Evolutionary conservation across 2,329 filamentous ascomycete species (phyloP).

Genomic region (Pestalotiopsis sp.): DNA sequence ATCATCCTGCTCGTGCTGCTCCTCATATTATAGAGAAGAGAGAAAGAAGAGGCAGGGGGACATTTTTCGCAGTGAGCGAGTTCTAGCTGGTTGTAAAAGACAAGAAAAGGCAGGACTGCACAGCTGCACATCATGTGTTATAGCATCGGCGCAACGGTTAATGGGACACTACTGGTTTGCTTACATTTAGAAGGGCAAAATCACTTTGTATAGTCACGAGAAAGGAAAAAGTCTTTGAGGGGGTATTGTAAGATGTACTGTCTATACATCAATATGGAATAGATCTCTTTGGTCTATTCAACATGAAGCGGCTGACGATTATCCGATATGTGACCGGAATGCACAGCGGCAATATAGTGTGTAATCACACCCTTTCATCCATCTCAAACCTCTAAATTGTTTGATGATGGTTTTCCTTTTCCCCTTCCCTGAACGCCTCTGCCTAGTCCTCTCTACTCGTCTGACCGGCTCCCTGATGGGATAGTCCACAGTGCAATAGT

Average conservation of each 20-base stretch:
- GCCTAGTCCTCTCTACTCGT: not conserved
- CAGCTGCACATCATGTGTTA: not conserved
- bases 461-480: not conserved
- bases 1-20: constrained; percentile 85
- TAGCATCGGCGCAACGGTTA: constrained; percentile 14
- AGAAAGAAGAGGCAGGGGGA: not conserved
- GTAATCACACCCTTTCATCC: not conserved
- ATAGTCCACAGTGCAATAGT: not conserved
- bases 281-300: not conserved
- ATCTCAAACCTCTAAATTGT: not conserved
- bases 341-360: not conserved
- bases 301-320: not conserved
- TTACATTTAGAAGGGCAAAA: constrained; percentile 16
- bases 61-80: not conserved
- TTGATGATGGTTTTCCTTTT: not conserved
- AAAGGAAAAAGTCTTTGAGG: not conserved
- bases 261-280: not conserved
- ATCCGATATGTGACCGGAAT: not conserved
- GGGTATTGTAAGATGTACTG: not conserved
- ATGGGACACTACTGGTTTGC: not conserved
- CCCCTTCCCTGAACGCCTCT: not conserved
- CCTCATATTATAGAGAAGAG: constrained; percentile 53
- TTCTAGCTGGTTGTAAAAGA: not conserved
- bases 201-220: not conserved
- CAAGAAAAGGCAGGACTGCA: not conserved